Conservation (phyloP, 2,329 filamentous ascomycete species). For the Paraconiothyrium brasiliense region DNA sequence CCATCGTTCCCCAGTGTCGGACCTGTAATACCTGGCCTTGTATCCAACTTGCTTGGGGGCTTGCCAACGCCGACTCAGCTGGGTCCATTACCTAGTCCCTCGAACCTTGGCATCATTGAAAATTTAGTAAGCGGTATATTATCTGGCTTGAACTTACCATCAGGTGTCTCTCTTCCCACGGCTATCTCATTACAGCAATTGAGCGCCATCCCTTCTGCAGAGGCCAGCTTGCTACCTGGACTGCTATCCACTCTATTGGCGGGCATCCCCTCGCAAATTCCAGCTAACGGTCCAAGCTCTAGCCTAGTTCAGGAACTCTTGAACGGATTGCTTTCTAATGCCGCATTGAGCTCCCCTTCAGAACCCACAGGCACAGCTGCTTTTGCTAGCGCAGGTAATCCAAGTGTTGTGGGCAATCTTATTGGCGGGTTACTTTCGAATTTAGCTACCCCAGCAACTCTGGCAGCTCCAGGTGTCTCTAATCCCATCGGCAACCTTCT, state of each 20-base stretch:
- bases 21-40: not conserved
- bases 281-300: not conserved
- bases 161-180: not conserved
- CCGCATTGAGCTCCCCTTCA: not conserved
- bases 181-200: not conserved
- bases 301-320: not conserved
- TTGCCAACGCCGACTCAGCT: not conserved
- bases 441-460: not conserved
- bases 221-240: not conserved
- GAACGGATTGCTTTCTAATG: not conserved
- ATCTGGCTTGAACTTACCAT: not conserved
- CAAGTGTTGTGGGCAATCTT: not conserved
- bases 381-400: not conserved
- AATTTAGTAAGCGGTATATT: not conserved
- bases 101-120: not conserved
- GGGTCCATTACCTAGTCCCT: not conserved
- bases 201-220: not conserved
- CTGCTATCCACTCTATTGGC: not conserved
- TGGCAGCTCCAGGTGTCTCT: not conserved
- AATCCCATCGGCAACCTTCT: not conserved
- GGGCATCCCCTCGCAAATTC: not conserved
- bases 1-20: not conserved
- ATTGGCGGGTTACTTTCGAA: not conserved
- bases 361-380: not conserved
- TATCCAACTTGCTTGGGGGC: not conserved